phyloP scores from a whole-genome alignment of 345 rosid species.

The Ceriops decandra region DNA sequence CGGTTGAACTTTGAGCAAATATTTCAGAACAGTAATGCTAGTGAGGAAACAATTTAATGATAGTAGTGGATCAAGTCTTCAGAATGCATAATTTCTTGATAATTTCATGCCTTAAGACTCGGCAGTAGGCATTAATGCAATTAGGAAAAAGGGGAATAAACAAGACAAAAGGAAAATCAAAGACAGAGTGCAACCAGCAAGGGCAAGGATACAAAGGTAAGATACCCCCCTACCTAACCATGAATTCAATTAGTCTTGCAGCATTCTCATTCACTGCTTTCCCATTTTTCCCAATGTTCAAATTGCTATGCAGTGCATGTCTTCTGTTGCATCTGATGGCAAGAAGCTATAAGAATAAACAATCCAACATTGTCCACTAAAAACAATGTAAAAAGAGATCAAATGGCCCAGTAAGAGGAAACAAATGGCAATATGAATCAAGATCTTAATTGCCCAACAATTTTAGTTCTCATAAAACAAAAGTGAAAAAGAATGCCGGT shows the following conservation, averaged over 20 bases:
- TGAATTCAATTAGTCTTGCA: conserved; percentile 45
- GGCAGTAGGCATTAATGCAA: neutral
- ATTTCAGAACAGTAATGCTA: too few relatives aligned
- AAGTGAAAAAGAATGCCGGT: too few relatives aligned
- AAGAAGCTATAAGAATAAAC: conserved; percentile 2
- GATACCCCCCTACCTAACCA: conserved; percentile 52
- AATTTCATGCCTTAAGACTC: too few relatives aligned
- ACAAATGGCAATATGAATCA: too few relatives aligned
- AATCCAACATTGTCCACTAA: neutral
- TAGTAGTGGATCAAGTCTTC: too few relatives aligned
- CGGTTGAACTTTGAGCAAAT: too few relatives aligned
- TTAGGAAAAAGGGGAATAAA: too few relatives aligned
- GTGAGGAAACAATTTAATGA: too few relatives aligned
- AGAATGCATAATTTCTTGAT: too few relatives aligned
- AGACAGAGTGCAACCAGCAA: neutral
- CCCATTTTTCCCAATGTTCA: conserved; percentile 38
- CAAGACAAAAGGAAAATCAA: neutral
- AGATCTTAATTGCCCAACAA: too few relatives aligned
- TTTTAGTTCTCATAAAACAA: too few relatives aligned
- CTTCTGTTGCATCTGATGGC: conserved; percentile 46
- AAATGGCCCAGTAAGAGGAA: neutral
- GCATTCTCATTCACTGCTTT: conserved; percentile 56
- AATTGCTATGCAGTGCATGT: conserved; percentile 42
- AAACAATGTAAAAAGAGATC: neutral
- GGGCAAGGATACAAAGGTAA: neutral